Base-by-base conservation (phyloP, 1,139 yeast genomes). In the Magnusiomyces fungicola region DNA sequence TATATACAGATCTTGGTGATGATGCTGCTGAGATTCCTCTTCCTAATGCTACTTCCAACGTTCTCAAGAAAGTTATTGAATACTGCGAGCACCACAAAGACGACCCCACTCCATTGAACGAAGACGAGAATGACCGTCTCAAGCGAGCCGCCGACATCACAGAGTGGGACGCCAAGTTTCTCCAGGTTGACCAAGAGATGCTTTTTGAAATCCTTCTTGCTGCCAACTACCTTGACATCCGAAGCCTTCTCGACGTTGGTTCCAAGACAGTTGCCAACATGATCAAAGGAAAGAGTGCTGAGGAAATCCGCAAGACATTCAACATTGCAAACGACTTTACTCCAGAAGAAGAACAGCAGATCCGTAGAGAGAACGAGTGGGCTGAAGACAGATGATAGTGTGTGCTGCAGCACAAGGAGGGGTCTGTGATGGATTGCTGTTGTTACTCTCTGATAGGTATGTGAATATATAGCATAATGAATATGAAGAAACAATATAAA, bases 181-280 rank as follows among this genome's bases (percentile, higher is more conserved):
- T 94, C 64, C 87, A 88, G 60, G 97, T 94, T 40, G 98, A 94
- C 69, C 98, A 94, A 69, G 98, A 94, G 65, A 89, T 94, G 97
- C 79, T 94, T 56, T 94, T 92, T 64, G 98, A 92, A 66, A 92
- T 94, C 67, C 89, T 94, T 57, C 74, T 88, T 58, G 96, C 98
- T 18, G 97, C 98, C 45, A 94, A 94, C 69, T 94, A 89, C 68
- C 75, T 94, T 64, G 95, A 94, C 65, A 92, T 94, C 65, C 82
- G 88, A 61, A 96, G 97, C 0, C 75, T 94, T 57, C 76, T 92
- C 61, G 97, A 90, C 62, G 87, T 96, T 12, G 97, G 97, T 9
- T 92, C 98, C 69, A 94, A 94, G 69, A 87, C 90, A 43, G 97
- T 92, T 45, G 98, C 99, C 47, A 96, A 90, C 67, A 90, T 92